Evolutionary conservation across 352 stramenopile genomes (phyloP), one percentile per base, ranked within the genome.

Genomic region (Phytopythium aichiense): DNA sequence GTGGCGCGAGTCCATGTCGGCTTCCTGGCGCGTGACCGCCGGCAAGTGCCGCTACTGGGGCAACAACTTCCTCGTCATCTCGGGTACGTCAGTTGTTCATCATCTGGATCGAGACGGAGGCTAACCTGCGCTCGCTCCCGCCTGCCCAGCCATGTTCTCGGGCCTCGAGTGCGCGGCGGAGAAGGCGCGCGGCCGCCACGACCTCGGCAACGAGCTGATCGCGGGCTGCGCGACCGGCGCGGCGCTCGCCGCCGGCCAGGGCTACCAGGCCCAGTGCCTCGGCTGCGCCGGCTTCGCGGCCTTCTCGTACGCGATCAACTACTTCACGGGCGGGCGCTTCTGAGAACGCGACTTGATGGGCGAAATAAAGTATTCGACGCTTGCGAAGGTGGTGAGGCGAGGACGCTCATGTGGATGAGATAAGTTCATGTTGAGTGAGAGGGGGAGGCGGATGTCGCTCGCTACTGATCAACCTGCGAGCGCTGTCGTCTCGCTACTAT

Each of bases 191-290:
- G 96, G 90, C 51, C 92, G 95, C 23, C 92, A 98, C 68, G 96
- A 99, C 70, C 90, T 98, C 48, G 96, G 91, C 67, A 99, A 98
- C 76, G 84, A 92, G 23, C 82, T 98, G 28, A 72, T 96, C 35
- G 95, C 91, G 37, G 96, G 96, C 52, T 99, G 96, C 69, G 89
- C 97, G n/a, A 98, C 96, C 6, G 96, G 96, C 31, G 96, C 93
- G 7, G 94, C 93, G 4, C 76, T 99, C 45, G 94, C 97, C 49
- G 92, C 94, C 37, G 97, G 96, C 25, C 84, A 97, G 59, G 96
- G 96, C 22, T 88, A 92, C 22, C 89, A 98, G 67, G 94, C 93
- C 9, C 94, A 97, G 65, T 97, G 91, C 65, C 67, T 98, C 18
- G 94, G 94, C 37, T 99, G 96, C 78, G 93, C 80, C 64, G 89